These are phyloP conservation scores for Rhazya stricta DNA, from an alignment of 257 asterid species.

Conservation along the genomic window DNA sequence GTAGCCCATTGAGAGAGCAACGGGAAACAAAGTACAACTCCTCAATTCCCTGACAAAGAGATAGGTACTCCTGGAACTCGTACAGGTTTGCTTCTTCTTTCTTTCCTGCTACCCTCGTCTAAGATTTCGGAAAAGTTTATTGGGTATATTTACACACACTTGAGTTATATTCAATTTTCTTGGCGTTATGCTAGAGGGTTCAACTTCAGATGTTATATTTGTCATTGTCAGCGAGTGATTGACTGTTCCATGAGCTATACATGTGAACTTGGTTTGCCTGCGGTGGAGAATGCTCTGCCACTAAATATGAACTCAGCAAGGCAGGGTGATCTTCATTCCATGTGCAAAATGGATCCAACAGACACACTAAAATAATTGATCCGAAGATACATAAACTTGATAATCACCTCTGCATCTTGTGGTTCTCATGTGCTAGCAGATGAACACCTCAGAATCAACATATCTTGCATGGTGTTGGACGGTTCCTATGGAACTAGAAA, in stretches of 20 bases:
- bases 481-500: background rate
- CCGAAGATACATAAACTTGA: background rate
- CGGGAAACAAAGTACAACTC: background rate
- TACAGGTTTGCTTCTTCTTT: background rate
- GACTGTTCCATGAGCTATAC: background rate
- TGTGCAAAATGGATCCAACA: background rate
- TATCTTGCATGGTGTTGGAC: background rate
- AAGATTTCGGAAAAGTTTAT: conserved; percentile 4
- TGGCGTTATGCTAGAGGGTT: conserved; percentile 1
- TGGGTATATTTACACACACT: background rate
- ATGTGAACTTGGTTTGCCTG: background rate
- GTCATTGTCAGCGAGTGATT: conserved; percentile 13
- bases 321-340: background rate
- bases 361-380: background rate
- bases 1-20: background rate
- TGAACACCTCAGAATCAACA: background rate
- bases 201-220: background rate
- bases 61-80: background rate
- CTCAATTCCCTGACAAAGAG: background rate
- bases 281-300: background rate
- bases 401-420: background rate
- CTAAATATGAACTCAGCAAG: background rate
- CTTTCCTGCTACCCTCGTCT: background rate
- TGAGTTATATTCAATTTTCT: background rate
- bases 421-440: background rate